Conservation (phyloP, 1,139 yeast species). For the Starmera stellimalicola region DNA sequence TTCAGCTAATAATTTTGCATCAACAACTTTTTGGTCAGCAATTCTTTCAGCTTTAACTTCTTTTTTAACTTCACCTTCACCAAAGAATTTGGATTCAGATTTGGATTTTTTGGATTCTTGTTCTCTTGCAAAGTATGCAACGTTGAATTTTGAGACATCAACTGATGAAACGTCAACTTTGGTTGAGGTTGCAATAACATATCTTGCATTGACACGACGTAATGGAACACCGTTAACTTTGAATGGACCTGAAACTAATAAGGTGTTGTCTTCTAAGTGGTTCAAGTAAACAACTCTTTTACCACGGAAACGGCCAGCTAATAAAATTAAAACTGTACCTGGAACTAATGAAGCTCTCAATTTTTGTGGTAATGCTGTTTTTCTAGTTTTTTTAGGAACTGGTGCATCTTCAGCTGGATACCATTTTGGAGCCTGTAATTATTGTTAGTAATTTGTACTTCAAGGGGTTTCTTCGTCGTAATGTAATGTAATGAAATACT, state of each 20-base stretch:
- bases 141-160: constrained; percentile 88
- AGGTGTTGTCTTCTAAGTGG: constrained; percentile 97
- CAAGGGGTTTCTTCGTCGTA: too few relatives aligned
- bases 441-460: constrained; percentile 14
- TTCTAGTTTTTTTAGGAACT: constrained; percentile 80
- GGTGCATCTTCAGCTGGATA: constrained; percentile 93
- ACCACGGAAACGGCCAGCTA: constrained; percentile 99
- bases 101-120: constrained; percentile 67
- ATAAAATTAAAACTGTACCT: constrained; percentile 95
- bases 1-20: constrained; percentile 86
- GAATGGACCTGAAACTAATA: constrained; percentile 98
- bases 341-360: constrained; percentile 96
- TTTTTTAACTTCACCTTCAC: constrained; percentile 69
- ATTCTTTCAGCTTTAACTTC: constrained; percentile 86
- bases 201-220: constrained; percentile 98
- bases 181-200: constrained; percentile 98
- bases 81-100: constrained; percentile 96
- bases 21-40: constrained; percentile 96
- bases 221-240: constrained; percentile 99
- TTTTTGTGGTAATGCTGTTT: constrained; percentile 90
- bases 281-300: constrained; percentile 99
- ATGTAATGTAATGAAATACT: too few relatives aligned
- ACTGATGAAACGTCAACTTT: constrained; percentile 71
- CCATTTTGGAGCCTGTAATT: constrained; percentile 71
- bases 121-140: constrained; percentile 96